Percentiles rank a stretch among this genome's conserved stretches.
phyloP scores from a whole-genome alignment of 2,329 filamentous ascomycete species.

The Botryosphaeria dothidea region DNA sequence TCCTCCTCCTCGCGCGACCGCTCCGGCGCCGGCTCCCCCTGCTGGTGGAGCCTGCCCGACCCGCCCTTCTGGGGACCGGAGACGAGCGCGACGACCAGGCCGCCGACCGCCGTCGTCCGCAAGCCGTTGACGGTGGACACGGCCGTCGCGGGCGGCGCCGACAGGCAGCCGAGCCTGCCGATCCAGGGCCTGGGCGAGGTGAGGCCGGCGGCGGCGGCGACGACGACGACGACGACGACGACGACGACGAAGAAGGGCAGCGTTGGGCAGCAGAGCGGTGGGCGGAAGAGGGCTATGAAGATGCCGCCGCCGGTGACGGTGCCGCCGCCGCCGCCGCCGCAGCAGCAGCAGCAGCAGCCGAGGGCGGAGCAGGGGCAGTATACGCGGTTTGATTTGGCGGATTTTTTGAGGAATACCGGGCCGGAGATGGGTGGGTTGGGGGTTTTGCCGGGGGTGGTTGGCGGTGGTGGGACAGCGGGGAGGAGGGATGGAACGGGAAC shows the following conservation, averaged over 20 bases:
- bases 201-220: background rate
- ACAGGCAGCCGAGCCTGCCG: background rate
- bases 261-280: no score
- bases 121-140: conserved; percentile 5
- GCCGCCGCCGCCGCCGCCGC: background rate
- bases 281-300: no score
- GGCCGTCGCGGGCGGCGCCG: background rate
- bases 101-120: background rate
- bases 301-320: no score
- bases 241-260: background rate
- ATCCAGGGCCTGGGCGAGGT: no score
- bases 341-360: background rate
- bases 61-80: conserved; percentile 13
- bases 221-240: background rate
- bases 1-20: background rate
- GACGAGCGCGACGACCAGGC: background rate
- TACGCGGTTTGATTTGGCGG: conserved; percentile 33
- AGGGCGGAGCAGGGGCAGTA: background rate
- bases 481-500: background rate
- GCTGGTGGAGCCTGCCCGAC: conserved; percentile 18
- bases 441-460: background rate
- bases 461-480: background rate
- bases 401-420: conserved; percentile 40
- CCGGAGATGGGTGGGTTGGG: conserved; percentile 24
- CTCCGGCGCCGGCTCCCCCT: conserved; percentile 6